Evolutionary conservation across 371 early-diverging fungal species (phyloP), one percentile per base, ranked within the genome.

Genomic region (Blakeslea trispora): DNA sequence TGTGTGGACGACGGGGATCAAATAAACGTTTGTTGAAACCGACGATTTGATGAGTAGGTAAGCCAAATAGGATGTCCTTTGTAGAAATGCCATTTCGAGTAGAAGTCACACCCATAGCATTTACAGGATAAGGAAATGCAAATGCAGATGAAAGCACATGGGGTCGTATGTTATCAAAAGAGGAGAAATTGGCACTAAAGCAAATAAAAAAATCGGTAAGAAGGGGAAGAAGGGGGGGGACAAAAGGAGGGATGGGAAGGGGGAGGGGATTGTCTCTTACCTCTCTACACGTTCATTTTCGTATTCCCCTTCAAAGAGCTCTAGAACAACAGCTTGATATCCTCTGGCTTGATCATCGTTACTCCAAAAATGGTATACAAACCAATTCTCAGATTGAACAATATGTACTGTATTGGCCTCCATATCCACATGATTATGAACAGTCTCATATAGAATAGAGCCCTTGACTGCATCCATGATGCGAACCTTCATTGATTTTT

Each of bases 281-380:
- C 87, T 86, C 22, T 79, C 77, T 23, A 89, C 64, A 32, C 93
- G 82, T 39, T 81, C 79, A 69, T 96, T 91, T 39, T 90, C 84
- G 50, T 70, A 66, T 35, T 74, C 76, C 63, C 90, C 92, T 74
- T 96, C 96, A 71, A 77, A 97, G 19, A 95, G 63, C 62, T 98
- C 98, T 44, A 92, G 64, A 0, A 91, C 88, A 14, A 88, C 92
- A 2, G 80, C 76, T 65, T 82, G 77, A 55, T 81, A 83, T 44
- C 92, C 82, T 34, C 50, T 69, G 15, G 49, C 52, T 11, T 63
- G 68, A 41, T 60, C 58, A 18, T 81, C 91, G 45, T 90, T 87
- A 60, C 89, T 91, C 91, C 92, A 97, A 71, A 87, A 93, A 31
- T 90, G 85, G 66, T 91, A 90, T 9, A 95, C 81, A n/a, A 94